A percentile compares a stretch with the other conserved stretches of the same genome.
Evolutionary conservation across 768 basidiomycete species (phyloP).

Genomic region (Leccinellum rugosiceps): DNA sequence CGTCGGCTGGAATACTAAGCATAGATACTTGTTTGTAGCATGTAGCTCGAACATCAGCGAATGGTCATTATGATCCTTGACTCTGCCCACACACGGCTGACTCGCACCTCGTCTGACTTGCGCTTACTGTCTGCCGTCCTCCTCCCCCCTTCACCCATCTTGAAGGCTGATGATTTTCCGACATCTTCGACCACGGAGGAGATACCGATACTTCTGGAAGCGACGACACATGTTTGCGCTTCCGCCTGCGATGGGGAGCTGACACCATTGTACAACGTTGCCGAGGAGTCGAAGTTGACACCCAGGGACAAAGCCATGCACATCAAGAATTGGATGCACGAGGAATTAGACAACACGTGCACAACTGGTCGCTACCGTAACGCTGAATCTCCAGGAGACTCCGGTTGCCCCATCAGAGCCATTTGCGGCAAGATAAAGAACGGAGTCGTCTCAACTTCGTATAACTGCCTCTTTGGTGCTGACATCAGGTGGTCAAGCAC

Average conservation of each 20-base stretch:
- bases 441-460: neutral
- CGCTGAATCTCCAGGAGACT: neutral
- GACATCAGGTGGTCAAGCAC: neutral
- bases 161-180: constrained; percentile 37
- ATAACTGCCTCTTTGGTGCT: neutral
- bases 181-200: constrained; percentile 42
- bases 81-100: constrained; percentile 26
- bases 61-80: constrained; percentile 12
- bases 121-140: constrained; percentile 35
- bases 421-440: neutral
- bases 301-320: neutral
- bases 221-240: constrained; percentile 2
- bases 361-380: neutral
- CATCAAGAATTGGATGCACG: constrained; percentile 1
- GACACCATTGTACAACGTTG: constrained; percentile 1
- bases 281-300: constrained; percentile 3
- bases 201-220: constrained; percentile 50
- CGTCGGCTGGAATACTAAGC: constrained; percentile 19
- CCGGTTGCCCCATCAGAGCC: neutral
- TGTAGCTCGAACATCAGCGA: neutral
- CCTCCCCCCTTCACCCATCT: constrained; percentile 45
- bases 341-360: constrained; percentile 2
- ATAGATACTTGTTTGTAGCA: constrained; percentile 4
- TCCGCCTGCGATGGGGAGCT: neutral
- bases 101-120: constrained; percentile 41